phyloP scores from a whole-genome alignment of 208 protist genomes.

The Trypanosomatidae sp. region DNA sequence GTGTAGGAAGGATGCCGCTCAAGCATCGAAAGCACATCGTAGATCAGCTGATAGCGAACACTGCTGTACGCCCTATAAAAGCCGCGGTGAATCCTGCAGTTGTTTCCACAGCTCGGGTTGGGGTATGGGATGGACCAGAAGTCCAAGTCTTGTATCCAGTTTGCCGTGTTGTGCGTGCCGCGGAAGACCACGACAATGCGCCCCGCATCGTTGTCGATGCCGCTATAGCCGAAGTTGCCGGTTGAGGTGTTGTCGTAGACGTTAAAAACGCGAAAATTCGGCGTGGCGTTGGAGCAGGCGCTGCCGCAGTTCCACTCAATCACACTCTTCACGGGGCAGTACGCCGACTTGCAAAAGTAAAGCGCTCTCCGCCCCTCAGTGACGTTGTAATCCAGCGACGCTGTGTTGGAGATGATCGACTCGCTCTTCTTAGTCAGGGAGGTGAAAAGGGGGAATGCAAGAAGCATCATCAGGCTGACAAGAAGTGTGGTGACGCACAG shows the following conservation, averaged over 20 bases:
- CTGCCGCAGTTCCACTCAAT: constrained; percentile 38
- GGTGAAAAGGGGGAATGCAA: constrained; percentile 41
- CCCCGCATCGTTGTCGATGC: constrained; percentile 21
- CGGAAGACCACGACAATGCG: constrained; percentile 63
- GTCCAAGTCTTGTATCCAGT: constrained; percentile 67
- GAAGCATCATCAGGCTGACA: constrained; percentile 57
- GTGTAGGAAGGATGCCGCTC: constrained; percentile 27
- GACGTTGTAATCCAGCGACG: constrained; percentile 6
- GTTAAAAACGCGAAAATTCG: constrained; percentile 30
- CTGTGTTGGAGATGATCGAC: too few species aligned
- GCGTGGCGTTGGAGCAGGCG: constrained; percentile 14
- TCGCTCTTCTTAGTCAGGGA: too few species aligned
- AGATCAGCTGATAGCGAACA: constrained; percentile 27
- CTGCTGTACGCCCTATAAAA: constrained; percentile 54
- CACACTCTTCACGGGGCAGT: constrained; percentile 35
- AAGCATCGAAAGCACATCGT: constrained; percentile 34
- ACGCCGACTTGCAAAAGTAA: constrained; percentile 48
- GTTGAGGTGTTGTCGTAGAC: constrained; percentile 38
- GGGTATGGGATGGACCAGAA: constrained; percentile 46
- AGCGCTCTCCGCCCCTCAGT: constrained; percentile 31
- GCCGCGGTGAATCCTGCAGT: constrained; percentile 54
- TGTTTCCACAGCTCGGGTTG: constrained; percentile 7
- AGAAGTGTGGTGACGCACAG: constrained; percentile 87
- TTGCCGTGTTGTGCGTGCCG: constrained; percentile 49
- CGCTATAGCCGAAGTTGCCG: constrained; percentile 37